Percentiles rank a stretch among this genome's conserved stretches.
Evolutionary conservation across 345 rosid genomes (phyloP).

Genomic region (Pistacia integerrima): DNA sequence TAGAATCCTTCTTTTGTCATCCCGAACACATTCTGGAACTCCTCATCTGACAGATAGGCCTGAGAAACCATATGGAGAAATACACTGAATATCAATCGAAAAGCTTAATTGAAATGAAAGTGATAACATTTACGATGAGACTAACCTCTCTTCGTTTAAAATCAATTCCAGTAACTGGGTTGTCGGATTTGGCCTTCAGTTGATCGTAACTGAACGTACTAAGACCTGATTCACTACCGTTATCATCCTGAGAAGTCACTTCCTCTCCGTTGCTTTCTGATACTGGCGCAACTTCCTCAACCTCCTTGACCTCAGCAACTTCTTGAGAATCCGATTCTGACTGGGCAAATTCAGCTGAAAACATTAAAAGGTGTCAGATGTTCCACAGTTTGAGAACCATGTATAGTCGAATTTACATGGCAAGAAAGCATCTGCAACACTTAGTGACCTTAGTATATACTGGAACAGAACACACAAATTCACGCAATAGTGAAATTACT

Average conservation of each 20-base stretch:
- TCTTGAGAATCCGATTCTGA: constrained; percentile 49
- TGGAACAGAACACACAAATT: constrained; percentile 1
- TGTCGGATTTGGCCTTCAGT: constrained; percentile 81
- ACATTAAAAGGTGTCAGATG: constrained; percentile 19
- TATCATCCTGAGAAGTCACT: constrained; percentile 50
- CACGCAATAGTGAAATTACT: background rate
- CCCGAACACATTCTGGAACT: constrained; percentile 72
- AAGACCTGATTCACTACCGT: constrained; percentile 29
- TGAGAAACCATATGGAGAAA: constrained; percentile 25
- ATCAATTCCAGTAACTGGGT: constrained; percentile 90
- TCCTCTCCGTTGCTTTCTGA: constrained; percentile 51
- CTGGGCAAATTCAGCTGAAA: constrained; percentile 51
- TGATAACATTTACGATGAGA: constrained; percentile 7
- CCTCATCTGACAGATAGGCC: constrained; percentile 89
- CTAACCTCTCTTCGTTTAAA: constrained; percentile 93
- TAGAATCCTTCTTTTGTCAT: constrained; percentile 76
- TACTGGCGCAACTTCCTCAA: constrained; percentile 42
- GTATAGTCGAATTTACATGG: constrained; percentile 9
- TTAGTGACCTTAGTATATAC: background rate
- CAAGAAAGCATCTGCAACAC: background rate
- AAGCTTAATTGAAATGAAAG: background rate
- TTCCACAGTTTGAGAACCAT: background rate
- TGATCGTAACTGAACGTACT: constrained; percentile 77
- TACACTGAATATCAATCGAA: background rate
- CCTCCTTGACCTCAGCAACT: constrained; percentile 52